Percentiles rank a stretch among this genome's conserved stretches.
phyloP scores from a whole-genome alignment of 78 protist species.

The Dictyostelium brefeldianum region DNA sequence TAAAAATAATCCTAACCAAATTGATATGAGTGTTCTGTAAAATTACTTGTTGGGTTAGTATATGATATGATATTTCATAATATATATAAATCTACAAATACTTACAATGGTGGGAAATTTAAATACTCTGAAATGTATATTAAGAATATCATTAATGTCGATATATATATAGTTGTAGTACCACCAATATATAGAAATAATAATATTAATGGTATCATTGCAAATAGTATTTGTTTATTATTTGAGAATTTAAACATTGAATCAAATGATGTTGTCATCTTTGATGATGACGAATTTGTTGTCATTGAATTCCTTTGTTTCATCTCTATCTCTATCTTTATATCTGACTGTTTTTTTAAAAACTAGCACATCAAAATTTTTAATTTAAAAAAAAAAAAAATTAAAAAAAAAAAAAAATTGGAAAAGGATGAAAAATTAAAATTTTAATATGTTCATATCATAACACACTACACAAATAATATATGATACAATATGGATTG shows the following conservation, averaged over 20 bases:
- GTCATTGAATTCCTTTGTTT: not conserved
- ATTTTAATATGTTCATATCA: not conserved
- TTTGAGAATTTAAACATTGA: constrained; percentile 54
- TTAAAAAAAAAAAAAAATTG: not conserved
- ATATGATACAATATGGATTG: not conserved
- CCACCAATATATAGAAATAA: constrained; percentile 33
- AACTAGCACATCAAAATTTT: not conserved
- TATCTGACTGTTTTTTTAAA: not conserved
- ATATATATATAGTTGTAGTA: constrained; percentile 1
- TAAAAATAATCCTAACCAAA: constrained; percentile 53
- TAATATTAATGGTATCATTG: constrained; percentile 24
- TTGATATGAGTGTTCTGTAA: constrained; percentile 18
- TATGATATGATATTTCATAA: not conserved
- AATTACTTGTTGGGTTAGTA: too few relatives aligned
- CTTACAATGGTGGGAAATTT: constrained; percentile 39
- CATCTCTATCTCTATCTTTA: not conserved
- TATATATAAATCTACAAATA: too few relatives aligned
- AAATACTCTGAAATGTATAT: constrained; percentile 38
- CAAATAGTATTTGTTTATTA: constrained; percentile 15
- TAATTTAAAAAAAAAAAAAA: not conserved
- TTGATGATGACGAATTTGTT: not conserved
- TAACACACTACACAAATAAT: not conserved
- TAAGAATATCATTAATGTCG: constrained; percentile 7
- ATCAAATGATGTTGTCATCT: constrained; percentile 28
- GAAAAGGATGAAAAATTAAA: not conserved